Percentiles rank a stretch among this genome's conserved stretches.
Conservation (phyloP, 768 basidiomycete species). For the Russula emetica region DNA sequence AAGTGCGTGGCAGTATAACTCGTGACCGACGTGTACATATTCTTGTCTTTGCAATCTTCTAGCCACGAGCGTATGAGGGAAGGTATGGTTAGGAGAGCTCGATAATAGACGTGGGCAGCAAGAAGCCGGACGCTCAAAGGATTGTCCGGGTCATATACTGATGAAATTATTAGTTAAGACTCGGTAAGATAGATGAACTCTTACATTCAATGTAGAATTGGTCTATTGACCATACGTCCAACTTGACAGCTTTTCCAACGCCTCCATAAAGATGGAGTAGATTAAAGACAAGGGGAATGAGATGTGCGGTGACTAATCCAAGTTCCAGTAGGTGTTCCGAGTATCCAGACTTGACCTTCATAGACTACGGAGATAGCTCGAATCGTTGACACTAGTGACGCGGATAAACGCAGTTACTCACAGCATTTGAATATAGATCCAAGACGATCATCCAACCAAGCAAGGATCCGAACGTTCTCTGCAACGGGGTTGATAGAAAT, state of each 20-base stretch:
- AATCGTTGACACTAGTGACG: neutral
- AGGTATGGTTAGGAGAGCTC: slow-evolving; percentile 76
- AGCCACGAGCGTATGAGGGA: slow-evolving; percentile 85
- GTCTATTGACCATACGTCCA: slow-evolving; percentile 83
- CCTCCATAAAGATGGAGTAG: slow-evolving; percentile 65
- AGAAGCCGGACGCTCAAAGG: slow-evolving; percentile 56
- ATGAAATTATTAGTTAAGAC: slow-evolving; percentile 1
- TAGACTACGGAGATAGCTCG: slow-evolving; percentile 51
- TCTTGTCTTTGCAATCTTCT: slow-evolving; percentile 82
- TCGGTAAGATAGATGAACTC: slow-evolving; percentile 28
- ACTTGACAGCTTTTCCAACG: slow-evolving; percentile 63
- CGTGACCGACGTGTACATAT: slow-evolving; percentile 70
- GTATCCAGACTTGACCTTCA: slow-evolving; percentile 80
- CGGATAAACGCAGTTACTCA: slow-evolving; percentile 39
- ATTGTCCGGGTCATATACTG: slow-evolving; percentile 57
- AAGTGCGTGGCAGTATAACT: slow-evolving; percentile 79
- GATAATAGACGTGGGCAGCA: slow-evolving; percentile 86
- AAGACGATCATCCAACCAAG: slow-evolving; percentile 88
- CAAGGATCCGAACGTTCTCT: slow-evolving; percentile 60
- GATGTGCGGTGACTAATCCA: slow-evolving; percentile 54
- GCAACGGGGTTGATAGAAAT: slow-evolving; percentile 18
- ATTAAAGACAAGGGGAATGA: slow-evolving; percentile 70
- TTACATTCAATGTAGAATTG: slow-evolving; percentile 73
- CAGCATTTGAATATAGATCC: slow-evolving; percentile 79
- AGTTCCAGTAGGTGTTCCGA: slow-evolving; percentile 77